Conservation (phyloP, 768 basidiomycete species). For the Flagelloscypha sp. region DNA sequence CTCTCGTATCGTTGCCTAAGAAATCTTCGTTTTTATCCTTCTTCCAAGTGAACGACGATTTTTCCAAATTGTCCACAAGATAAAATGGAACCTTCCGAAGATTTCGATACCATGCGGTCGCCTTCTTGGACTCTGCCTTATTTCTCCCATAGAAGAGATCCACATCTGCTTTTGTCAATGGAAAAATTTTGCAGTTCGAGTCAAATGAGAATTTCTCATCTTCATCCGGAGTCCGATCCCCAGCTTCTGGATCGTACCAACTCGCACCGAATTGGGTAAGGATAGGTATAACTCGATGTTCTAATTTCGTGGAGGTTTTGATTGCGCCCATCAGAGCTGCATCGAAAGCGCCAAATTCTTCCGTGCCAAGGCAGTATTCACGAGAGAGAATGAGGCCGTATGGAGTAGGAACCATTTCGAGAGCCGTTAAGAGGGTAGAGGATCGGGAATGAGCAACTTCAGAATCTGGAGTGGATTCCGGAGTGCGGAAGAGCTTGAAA, state of each 20-base stretch:
- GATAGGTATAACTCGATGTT: conserved; percentile 14
- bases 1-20: conserved; percentile 18
- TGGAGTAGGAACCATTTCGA: conserved; percentile 8
- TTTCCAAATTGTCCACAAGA: no score
- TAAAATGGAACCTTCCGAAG: conserved; percentile 9
- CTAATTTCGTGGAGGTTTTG: conserved; percentile 5
- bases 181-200: conserved; percentile 8
- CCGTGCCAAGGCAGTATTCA: conserved; percentile 18
- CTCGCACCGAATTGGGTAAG: conserved; percentile 5
- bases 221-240: no score
- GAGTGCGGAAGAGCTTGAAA: conserved; percentile 22
- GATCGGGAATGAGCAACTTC: conserved; percentile 1
- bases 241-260: not conserved
- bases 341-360: conserved; percentile 17
- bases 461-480: conserved; percentile 3
- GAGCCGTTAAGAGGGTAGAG: not conserved
- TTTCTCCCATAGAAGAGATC: conserved; percentile 4
- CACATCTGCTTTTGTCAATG: conserved; percentile 15
- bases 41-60: conserved; percentile 1
- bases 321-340: conserved; percentile 11
- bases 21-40: conserved; percentile 7
- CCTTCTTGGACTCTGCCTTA: conserved; percentile 1
- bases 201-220: not conserved
- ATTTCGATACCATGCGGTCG: not conserved
- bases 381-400: conserved; percentile 20